These are phyloP conservation scores for Fusarium aywerte DNA, from an alignment of 2,329 filamentous ascomycete genomes.

Conservation along the genomic window DNA sequence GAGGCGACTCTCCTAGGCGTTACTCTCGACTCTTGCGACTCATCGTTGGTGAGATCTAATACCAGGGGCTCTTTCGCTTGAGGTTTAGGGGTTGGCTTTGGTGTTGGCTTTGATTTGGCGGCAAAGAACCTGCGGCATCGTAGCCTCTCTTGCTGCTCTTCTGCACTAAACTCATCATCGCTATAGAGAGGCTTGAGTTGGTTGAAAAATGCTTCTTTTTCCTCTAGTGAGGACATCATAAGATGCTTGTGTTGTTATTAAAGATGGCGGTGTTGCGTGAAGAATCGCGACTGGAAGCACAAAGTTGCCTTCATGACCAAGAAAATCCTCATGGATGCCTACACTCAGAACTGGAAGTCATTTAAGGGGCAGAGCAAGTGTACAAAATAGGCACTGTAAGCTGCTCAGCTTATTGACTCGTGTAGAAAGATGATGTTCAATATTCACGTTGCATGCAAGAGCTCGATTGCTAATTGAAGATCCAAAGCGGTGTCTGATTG, in stretches of 20 bases:
- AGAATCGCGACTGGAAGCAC: no score
- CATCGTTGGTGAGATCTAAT: constrained; percentile 32
- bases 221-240: constrained; percentile 48
- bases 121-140: constrained; percentile 47
- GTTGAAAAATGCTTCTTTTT: constrained; percentile 61
- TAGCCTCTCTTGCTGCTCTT: constrained; percentile 51
- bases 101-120: constrained; percentile 8
- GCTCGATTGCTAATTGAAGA: no score
- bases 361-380: no score
- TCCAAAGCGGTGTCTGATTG: constrained; percentile 21
- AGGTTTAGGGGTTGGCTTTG: background rate
- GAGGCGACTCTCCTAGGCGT: constrained; percentile 39
- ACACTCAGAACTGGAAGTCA: background rate
- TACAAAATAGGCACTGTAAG: no score
- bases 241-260: background rate
- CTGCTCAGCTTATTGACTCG: no score
- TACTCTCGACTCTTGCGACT: constrained; percentile 18
- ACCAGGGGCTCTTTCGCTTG: constrained; percentile 15
- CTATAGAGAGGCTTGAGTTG: constrained; percentile 53
- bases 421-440: no score
- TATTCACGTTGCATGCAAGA: no score
- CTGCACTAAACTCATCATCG: constrained; percentile 46
- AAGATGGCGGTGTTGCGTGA: background rate
- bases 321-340: background rate
- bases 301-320: no score